Evolutionary conservation across 306 rosid species (phyloP).

Genomic region (Acmispon strigosus): DNA sequence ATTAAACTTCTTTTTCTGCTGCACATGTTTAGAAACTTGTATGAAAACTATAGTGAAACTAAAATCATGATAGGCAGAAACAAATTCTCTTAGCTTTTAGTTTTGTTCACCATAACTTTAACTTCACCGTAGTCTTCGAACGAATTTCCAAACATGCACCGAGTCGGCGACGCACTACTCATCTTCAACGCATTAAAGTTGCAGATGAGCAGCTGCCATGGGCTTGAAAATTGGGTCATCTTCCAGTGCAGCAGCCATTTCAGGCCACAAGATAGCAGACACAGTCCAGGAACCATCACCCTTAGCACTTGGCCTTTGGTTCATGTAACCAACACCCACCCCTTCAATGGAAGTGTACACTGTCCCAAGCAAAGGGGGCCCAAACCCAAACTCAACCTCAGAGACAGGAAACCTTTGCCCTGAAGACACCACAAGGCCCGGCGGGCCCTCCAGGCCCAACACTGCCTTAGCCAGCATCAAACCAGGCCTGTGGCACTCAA

Average conservation of each 20-base stretch:
- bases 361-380: constrained; percentile 70
- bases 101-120: no score
- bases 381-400: constrained; percentile 80
- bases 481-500: constrained; percentile 78
- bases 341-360: constrained; percentile 50
- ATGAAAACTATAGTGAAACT: no score
- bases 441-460: constrained; percentile 37
- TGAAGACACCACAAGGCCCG: constrained; percentile 52
- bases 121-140: no score
- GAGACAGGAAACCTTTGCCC: constrained; percentile 63
- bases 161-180: no score
- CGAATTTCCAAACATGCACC: no score
- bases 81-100: no score
- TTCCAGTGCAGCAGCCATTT: constrained; percentile 54
- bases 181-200: constrained; percentile 22
- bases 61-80: no score
- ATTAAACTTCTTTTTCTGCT: no score
- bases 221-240: constrained; percentile 60
- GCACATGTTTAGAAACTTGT: no score
- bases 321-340: constrained; percentile 78
- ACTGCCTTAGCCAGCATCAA: constrained; percentile 58
- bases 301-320: constrained; percentile 70
- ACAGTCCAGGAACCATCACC: constrained; percentile 84
- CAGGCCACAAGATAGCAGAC: constrained; percentile 84
- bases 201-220: constrained; percentile 52